A percentile compares a stretch with the other conserved stretches of the same genome.
phyloP scores from a whole-genome alignment of 2,329 filamentous ascomycete genomes.

The Neurospora sp. region DNA sequence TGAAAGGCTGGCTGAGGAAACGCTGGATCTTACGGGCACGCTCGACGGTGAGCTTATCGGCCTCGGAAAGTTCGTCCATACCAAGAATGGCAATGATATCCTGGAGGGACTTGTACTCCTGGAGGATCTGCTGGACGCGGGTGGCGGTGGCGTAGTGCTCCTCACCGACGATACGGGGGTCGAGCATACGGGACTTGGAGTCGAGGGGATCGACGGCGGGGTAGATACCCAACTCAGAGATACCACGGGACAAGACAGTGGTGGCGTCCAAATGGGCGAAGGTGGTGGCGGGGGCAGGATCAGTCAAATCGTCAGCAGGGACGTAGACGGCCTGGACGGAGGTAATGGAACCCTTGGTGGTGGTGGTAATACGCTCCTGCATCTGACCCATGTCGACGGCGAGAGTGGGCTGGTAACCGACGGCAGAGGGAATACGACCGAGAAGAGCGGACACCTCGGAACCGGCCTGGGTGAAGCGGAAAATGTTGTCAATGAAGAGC shows the following conservation, averaged over 20 bases:
- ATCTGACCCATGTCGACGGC: conserved; percentile 98
- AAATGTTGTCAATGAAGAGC: conserved; percentile 99
- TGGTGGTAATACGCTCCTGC: conserved; percentile 99
- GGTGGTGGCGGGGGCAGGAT: conserved; percentile 97
- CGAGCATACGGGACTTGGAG: conserved; percentile 98
- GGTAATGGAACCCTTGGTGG: conserved; percentile 98
- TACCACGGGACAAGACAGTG: conserved; percentile 99
- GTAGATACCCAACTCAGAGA: conserved; percentile 99
- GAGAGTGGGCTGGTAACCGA: conserved; percentile 99
- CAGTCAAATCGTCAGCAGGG: conserved; percentile 99
- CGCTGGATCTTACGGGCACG: conserved; percentile 99
- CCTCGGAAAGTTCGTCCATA: conserved; percentile 99
- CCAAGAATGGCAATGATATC: conserved; percentile 99
- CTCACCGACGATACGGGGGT: conserved; percentile 95
- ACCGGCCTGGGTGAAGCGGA: conserved; percentile 99
- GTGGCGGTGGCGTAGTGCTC: conserved; percentile 95
- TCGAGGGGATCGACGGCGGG: conserved; percentile 98
- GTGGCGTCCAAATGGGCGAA: conserved; percentile 99
- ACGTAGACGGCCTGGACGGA: conserved; percentile 99
- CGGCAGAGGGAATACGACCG: conserved; percentile 98
- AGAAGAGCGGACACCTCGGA: conserved; percentile 99
- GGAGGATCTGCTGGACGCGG: conserved; percentile 96
- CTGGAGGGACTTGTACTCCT: conserved; percentile 99
- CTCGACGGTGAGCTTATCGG: conserved; percentile 99
- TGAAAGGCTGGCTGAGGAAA: conserved; percentile 99